phyloP scores from a whole-genome alignment of 441 rosid genomes.

The Bruguiera hainesii region DNA sequence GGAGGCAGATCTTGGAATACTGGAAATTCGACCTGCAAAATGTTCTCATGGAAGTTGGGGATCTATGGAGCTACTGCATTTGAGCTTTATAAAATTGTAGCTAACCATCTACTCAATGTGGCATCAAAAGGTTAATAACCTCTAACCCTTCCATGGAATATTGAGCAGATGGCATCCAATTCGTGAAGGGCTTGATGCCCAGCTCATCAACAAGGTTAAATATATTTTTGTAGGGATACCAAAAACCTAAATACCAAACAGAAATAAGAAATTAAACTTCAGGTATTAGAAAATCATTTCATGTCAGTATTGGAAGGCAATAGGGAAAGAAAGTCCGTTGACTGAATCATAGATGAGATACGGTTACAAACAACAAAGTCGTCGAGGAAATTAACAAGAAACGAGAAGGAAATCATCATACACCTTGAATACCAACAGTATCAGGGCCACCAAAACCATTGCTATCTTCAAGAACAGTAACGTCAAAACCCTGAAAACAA shows the following conservation, averaged over 20 bases:
- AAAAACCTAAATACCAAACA: conserved; percentile 40
- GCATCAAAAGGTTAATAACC: conserved; percentile 42
- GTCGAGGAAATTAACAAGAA: neutral
- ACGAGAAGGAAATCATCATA: neutral
- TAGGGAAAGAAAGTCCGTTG: too few species aligned
- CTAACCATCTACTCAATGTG: conserved; percentile 40
- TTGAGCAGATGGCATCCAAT: neutral
- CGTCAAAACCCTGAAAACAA: conserved; percentile 56
- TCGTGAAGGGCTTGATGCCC: conserved; percentile 5
- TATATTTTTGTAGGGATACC: conserved; percentile 57
- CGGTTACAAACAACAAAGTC: too few species aligned
- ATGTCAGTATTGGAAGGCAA: neutral
- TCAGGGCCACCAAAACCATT: conserved; percentile 44
- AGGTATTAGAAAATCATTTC: neutral
- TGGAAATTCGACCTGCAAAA: conserved; percentile 63
- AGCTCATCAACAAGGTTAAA: conserved; percentile 11
- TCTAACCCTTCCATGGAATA: neutral
- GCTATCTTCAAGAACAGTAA: conserved; percentile 51
- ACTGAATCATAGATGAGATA: too few species aligned
- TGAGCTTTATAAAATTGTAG: neutral
- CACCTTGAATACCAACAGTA: conserved; percentile 54
- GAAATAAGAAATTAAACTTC: conserved; percentile 8
- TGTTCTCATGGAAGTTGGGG: neutral
- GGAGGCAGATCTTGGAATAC: conserved; percentile 59
- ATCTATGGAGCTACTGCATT: too few species aligned